Conservation (phyloP, 129 eudicot species). For the Sambucus nigra region DNA sequence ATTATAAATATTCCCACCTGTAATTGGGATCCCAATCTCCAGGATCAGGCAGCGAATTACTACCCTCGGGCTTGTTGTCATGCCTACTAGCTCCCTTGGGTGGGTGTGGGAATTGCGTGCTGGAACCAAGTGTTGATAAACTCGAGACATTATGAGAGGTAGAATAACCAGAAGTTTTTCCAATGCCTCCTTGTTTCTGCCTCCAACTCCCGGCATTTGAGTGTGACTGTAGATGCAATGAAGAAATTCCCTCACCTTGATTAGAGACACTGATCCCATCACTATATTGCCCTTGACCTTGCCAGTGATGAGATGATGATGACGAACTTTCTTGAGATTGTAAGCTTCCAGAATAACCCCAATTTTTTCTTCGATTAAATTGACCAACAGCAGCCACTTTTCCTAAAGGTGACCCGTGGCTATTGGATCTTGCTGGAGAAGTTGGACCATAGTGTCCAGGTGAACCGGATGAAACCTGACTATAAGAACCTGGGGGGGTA, state of each 20-base stretch:
- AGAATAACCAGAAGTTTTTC: constrained; percentile 23
- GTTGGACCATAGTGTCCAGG: constrained; percentile 91
- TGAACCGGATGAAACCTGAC: constrained; percentile 68
- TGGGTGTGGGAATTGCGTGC: constrained; percentile 31
- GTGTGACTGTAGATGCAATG: constrained; percentile 38
- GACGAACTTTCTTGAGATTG: constrained; percentile 51
- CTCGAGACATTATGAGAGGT: constrained; percentile 16
- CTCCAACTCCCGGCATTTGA: constrained; percentile 43
- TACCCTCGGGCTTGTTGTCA: constrained; percentile 49
- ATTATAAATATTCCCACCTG: constrained; percentile 36
- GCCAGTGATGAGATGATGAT: constrained; percentile 36
- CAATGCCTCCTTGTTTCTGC: constrained; percentile 49
- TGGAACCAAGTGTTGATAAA: constrained; percentile 29
- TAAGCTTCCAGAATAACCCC: constrained; percentile 54
- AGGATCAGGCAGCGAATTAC: constrained; percentile 76
- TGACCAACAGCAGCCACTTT: constrained; percentile 56
- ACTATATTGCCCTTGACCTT: constrained; percentile 50
- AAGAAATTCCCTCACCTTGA: constrained; percentile 41
- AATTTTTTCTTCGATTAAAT: constrained; percentile 53
- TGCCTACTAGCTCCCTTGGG: constrained; percentile 26
- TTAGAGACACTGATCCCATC: constrained; percentile 30
- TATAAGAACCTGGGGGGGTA: constrained; percentile 69
- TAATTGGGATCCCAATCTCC: constrained; percentile 99
- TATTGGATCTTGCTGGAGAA: constrained; percentile 75
- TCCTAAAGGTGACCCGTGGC: constrained; percentile 91